Base-by-base conservation (phyloP, 192 early-diverging fungal genomes). In the Kappamyces sp. region DNA sequence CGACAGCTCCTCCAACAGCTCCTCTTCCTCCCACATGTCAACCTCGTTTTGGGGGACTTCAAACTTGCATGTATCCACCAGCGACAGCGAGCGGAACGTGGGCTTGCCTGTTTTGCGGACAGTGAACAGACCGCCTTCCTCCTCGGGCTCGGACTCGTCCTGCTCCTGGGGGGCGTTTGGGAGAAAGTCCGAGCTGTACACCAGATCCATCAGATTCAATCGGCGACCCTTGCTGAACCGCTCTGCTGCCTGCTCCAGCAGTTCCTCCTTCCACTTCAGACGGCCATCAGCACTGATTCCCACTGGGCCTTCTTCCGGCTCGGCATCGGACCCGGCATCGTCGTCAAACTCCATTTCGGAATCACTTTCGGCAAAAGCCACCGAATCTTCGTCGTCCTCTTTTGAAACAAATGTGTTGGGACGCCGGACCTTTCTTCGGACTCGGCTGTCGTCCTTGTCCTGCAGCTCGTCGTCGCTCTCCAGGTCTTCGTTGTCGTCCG, bases 141-240 rank as follows among this genome's bases (percentile, higher is more conserved):
- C 69, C 5, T 69, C 65, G 42, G 60, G 64, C 34, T 65, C 54
- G 9, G 42, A 63, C 39, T 71, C 78, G 49, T 57, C 72, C 14
- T 75, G 76, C 7, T 74, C 70, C 7, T 62, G 52, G 14, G 60
- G 14, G 47, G 49, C 22, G 5, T 12, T 45, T 22, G 22, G 22
- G 12, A 60, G 59, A 36, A 77, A 65, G 22, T 86, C 77, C 1
- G 80, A 66, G 0, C 85, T 84, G 63, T 98, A 98, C 33, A 98
- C 88, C 0, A 93, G 64, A 35, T 91, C 80, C 91, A 94, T 93
- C 41, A 97, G 66, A 55, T 91, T 91, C 51, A 86, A 70, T 14
- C 90, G 86, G 62, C 64, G 50, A 6, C 70, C 71, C 5, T 69
- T 64, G 33, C 65, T 55, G 63, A 83, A 89, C 14, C 70, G 69